These are phyloP conservation scores for Tetraselmis striata DNA, from an alignment of 139 green algal genomes.

Conservation along the genomic window DNA sequence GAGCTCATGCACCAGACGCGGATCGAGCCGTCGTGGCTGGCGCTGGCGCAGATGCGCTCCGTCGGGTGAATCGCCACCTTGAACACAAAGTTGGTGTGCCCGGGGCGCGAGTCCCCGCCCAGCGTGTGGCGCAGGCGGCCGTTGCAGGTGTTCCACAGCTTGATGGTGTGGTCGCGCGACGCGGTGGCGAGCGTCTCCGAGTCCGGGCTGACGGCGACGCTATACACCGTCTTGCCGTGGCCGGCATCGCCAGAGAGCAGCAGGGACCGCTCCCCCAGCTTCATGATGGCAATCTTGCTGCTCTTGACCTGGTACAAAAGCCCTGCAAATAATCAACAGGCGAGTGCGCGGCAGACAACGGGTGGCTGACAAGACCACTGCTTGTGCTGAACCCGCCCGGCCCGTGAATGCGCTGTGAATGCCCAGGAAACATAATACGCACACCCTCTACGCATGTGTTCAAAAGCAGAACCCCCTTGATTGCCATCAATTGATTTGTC, in stretches of 20 bases:
- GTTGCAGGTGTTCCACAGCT: not conserved
- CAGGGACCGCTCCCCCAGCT: not conserved
- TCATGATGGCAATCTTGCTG: not conserved
- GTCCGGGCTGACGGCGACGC: not conserved
- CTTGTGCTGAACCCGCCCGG: no score
- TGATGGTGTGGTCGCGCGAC: not conserved
- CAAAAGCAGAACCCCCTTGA: no score
- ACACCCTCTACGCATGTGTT: no score
- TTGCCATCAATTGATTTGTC: no score
- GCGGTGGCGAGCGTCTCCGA: not conserved
- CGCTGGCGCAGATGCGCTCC: not conserved
- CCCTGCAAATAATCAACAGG: no score
- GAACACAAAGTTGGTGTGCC: not conserved
- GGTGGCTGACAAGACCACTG: no score
- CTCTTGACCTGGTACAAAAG: not conserved
- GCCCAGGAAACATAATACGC: no score
- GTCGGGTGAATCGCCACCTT: not conserved
- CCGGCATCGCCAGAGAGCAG: not conserved
- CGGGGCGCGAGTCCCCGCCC: not conserved
- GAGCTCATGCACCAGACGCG: not conserved
- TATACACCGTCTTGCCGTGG: not conserved
- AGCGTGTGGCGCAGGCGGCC: not conserved
- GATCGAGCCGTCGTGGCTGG: not conserved
- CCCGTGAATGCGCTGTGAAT: no score
- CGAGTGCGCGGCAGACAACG: no score